A percentile compares a stretch with the other conserved stretches of the same genome.
Evolutionary conservation across 2,329 filamentous ascomycete genomes (phyloP).

Genomic region (Pestalotiopsis sp.): DNA sequence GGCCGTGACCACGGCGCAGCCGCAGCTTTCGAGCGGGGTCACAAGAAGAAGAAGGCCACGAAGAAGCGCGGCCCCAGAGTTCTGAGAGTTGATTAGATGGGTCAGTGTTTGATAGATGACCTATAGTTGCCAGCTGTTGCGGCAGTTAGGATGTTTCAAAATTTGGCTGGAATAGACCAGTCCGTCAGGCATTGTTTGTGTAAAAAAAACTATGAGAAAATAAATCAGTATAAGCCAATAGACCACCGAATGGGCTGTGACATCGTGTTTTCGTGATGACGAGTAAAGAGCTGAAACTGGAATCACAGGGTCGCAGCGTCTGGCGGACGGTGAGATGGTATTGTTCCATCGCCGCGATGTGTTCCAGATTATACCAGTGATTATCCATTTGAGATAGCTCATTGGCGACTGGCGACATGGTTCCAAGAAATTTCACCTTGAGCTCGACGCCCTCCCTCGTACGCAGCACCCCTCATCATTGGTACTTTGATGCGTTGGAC

Average conservation of each 20-base stretch:
- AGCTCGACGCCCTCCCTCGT: no score
- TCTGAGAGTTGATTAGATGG: slow-evolving; percentile 71
- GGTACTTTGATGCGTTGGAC: neutral
- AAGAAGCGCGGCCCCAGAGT: slow-evolving; percentile 75
- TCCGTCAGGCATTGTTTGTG: slow-evolving; percentile 9
- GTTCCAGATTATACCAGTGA: no score
- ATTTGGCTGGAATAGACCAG: slow-evolving; percentile 5
- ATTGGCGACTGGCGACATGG: no score
- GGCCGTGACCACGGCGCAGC: slow-evolving; percentile 79
- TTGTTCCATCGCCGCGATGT: no score
- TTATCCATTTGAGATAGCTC: no score
- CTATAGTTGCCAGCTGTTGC: neutral
- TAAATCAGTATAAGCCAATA: neutral
- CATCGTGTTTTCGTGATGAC: no score
- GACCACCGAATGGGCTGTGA: no score
- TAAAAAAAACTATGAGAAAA: slow-evolving; percentile 13
- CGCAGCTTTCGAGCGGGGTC: slow-evolving; percentile 73
- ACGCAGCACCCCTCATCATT: no score
- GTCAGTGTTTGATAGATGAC: slow-evolving; percentile 11
- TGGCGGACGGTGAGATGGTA: no score
- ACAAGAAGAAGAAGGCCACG: slow-evolving; percentile 78
- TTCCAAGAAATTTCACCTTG: no score
- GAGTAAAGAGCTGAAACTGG: no score
- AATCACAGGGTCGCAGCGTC: no score
- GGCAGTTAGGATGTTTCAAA: neutral